phyloP scores from a whole-genome alignment of 179 eudicot species.

The Spinacia oleracea region DNA sequence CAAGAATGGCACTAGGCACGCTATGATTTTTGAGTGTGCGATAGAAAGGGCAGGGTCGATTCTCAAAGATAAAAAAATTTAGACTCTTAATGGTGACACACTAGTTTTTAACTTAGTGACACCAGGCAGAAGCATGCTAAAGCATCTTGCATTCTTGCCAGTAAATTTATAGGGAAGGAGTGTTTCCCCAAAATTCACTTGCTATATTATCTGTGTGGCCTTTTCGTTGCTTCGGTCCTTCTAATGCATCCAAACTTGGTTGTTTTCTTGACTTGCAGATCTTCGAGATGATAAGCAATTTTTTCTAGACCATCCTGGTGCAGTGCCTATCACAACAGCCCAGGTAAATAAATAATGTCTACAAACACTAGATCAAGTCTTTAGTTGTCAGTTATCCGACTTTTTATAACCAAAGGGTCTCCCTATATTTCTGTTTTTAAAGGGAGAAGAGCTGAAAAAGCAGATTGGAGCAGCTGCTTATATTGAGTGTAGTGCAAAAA shows the following conservation, averaged over 20 bases:
- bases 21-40: too few species aligned
- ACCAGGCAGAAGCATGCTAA: background rate
- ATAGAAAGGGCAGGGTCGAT: too few species aligned
- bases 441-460: constrained; percentile 85
- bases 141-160: constrained; percentile 3
- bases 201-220: background rate
- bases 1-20: background rate
- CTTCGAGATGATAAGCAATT: constrained; percentile 50
- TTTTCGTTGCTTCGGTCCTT: background rate
- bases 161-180: background rate
- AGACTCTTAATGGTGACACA: background rate
- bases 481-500: constrained; percentile 85
- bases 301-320: constrained; percentile 49
- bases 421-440: background rate
- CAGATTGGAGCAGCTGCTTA: constrained; percentile 83
- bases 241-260: background rate
- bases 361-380: background rate
- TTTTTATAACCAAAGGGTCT: background rate
- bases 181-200: background rate
- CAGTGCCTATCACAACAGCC: constrained; percentile 45
- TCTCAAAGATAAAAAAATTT: too few species aligned
- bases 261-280: constrained; percentile 27
- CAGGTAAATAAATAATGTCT: constrained; percentile 32
- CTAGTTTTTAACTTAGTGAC: background rate
- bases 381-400: background rate